Conservation (phyloP, 805 yeast species). For the Pichia occidentalis region DNA sequence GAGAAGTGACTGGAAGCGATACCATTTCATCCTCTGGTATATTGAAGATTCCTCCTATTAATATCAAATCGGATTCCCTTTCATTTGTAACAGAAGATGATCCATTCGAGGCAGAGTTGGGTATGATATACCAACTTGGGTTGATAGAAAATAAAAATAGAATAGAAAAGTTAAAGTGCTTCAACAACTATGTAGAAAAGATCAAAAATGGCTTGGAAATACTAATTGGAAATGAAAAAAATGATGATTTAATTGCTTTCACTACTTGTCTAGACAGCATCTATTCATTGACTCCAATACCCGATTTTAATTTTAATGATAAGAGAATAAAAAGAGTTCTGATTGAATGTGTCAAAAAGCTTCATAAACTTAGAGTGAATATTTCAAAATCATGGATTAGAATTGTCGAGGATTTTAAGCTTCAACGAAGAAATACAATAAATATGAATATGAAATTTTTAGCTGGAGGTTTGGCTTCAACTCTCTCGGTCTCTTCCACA, state of each 20-base stretch:
- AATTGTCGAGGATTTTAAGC: conserved; percentile 45
- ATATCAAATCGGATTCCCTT: conserved; percentile 35
- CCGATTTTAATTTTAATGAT: no score
- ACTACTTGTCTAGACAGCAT: no score
- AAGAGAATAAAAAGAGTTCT: conserved; percentile 1
- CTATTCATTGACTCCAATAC: no score
- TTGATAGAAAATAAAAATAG: conserved; percentile 49
- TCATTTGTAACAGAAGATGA: conserved; percentile 53
- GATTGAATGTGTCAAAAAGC: conserved; percentile 14
- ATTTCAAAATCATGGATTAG: conserved; percentile 59
- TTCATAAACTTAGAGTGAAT: conserved; percentile 24
- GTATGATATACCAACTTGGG: conserved; percentile 52
- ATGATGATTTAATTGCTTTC: conserved; percentile 1
- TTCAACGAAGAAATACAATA: conserved; percentile 35
- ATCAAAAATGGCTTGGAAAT: conserved; percentile 1
- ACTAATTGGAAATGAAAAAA: conserved; percentile 4
- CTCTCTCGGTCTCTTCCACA: conserved; percentile 31
- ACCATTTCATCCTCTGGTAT: conserved; percentile 4
- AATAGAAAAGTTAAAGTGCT: conserved; percentile 31
- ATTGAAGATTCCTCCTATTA: conserved; percentile 36
- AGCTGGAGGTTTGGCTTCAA: conserved; percentile 34
- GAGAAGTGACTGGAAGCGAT: background rate
- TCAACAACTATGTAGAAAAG: conserved; percentile 9
- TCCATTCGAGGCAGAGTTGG: conserved; percentile 57
- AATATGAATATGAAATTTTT: conserved; percentile 34